Evolutionary conservation across 805 yeast genomes (phyloP).

Genomic region (Citeromyces nyonsensis): DNA sequence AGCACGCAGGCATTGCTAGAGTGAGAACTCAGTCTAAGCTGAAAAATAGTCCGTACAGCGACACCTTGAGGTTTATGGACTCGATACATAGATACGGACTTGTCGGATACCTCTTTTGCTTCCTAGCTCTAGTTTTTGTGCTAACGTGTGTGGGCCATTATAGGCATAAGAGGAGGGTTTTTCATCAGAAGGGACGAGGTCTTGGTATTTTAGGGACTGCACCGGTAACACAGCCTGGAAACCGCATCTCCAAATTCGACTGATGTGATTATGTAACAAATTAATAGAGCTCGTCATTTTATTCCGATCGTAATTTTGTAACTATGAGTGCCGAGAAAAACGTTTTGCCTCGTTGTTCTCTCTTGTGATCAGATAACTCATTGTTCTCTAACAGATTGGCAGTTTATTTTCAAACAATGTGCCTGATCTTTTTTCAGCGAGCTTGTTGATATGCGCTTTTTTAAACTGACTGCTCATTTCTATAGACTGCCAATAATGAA

Average conservation of each 20-base stretch:
- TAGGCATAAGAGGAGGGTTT: not conserved
- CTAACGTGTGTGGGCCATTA: not conserved
- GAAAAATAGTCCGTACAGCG: constrained; percentile 26
- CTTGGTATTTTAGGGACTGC: constrained; percentile 1
- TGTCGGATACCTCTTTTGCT: constrained; percentile 19
- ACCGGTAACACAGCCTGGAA: not conserved
- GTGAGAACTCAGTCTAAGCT: constrained; percentile 13
- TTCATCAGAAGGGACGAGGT: constrained; percentile 1
- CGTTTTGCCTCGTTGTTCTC: too few relatives aligned
- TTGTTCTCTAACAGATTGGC: too few relatives aligned
- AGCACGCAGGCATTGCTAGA: constrained; percentile 2
- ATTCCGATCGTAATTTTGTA: too few relatives aligned
- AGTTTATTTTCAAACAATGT: too few relatives aligned
- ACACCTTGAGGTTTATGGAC: constrained; percentile 23
- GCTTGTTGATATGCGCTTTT: too few relatives aligned
- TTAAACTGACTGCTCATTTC: too few relatives aligned
- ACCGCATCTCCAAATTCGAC: constrained; percentile 1
- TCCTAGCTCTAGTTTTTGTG: constrained; percentile 1
- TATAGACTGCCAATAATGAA: constrained; percentile 65
- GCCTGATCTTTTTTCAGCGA: too few relatives aligned
- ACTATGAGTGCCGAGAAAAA: too few relatives aligned
- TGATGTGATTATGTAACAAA: not conserved
- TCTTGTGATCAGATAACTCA: too few relatives aligned
- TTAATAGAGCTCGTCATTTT: too few relatives aligned
- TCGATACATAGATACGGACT: constrained; percentile 25